These are phyloP conservation scores for Madurella mycetomatis DNA, from an alignment of 2,329 filamentous ascomycete species.

Conservation along the genomic window DNA sequence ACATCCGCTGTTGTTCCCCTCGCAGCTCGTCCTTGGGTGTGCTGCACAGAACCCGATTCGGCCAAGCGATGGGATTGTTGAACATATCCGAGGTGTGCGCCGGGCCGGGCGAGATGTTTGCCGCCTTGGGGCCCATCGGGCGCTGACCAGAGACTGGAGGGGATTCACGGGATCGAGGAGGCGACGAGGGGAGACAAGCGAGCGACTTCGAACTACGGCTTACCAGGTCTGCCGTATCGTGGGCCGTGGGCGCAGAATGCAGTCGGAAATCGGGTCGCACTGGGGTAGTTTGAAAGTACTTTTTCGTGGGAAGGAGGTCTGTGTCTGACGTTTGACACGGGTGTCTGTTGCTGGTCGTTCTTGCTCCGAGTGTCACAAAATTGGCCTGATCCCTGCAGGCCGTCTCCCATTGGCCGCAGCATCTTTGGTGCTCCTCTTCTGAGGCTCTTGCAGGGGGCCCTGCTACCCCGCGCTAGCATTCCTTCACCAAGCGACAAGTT, in stretches of 20 bases:
- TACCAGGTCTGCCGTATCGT: background rate
- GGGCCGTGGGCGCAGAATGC: background rate
- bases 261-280: conserved; percentile 9
- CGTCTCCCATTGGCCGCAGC: conserved; percentile 19
- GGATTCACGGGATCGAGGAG: background rate
- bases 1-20: background rate
- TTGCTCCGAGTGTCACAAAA: conserved; percentile 31
- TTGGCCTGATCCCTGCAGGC: conserved; percentile 17
- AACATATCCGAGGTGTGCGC: background rate
- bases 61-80: background rate
- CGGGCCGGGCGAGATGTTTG: conserved; percentile 8
- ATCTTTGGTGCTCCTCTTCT: conserved; percentile 14
- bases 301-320: conserved; percentile 25
- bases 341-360: conserved; percentile 33
- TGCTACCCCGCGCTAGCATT: conserved; percentile 13
- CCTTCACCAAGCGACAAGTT: conserved; percentile 1
- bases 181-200: conserved; percentile 1
- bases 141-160: background rate
- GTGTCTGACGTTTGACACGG: conserved; percentile 40
- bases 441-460: conserved; percentile 24
- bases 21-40: background rate
- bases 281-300: conserved; percentile 25
- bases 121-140: conserved; percentile 8
- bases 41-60: background rate
- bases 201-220: conserved; percentile 9